Base-by-base conservation (phyloP, 139 green algal genomes). In the Tetratostichococcus sp. region DNA sequence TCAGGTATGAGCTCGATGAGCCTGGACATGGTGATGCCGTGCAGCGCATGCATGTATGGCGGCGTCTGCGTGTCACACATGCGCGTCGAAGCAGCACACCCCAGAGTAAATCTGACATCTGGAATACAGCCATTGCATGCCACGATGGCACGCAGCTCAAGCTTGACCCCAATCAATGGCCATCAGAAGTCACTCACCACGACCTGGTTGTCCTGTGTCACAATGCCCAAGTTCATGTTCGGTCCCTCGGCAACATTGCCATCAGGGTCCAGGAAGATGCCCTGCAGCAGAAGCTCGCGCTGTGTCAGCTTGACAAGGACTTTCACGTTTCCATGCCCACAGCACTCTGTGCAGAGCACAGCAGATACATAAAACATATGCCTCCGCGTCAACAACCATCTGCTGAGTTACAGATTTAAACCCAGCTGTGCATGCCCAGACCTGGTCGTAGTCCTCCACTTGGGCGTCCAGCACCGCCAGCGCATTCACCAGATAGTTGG, bases 231-330 rank as follows among this genome's bases (percentile, higher is more conserved):
- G 78, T 90, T 95, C 72, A 78, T 83, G 78, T 88, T 86, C 8
- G 85, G 76, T 25, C 84, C 89, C 67, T 90, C 86, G 39, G 87
- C 74, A n/a, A 97, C 79, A 66, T 85, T 74, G 43, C 85, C 89
- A 14, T 93, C 82, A 4, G 33, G 35, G 71, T 96, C 90, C 30
- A 94, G 79, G 77, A 93, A 94, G 1, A 97, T 65, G 16, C 79
- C 90, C 86, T 90, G 79, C 73, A 76, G n/a, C n/a, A n/a, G n/a
- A 30, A n/a, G 39, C 30, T 5, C 34, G 79, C 57, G 30, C 32
- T 32, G 65, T 62, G 43, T 62, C 43, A 26, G 43, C 17, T 4
- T 19, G 1, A 1, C 35, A 34, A n/a, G 34, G 19, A 78, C 25
- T 43, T 70, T 70, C 30, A 35, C 6, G 25, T 77, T n/a, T 43